Conservation (phyloP, 306 rosid genomes). For the Pueraria montana region DNA sequence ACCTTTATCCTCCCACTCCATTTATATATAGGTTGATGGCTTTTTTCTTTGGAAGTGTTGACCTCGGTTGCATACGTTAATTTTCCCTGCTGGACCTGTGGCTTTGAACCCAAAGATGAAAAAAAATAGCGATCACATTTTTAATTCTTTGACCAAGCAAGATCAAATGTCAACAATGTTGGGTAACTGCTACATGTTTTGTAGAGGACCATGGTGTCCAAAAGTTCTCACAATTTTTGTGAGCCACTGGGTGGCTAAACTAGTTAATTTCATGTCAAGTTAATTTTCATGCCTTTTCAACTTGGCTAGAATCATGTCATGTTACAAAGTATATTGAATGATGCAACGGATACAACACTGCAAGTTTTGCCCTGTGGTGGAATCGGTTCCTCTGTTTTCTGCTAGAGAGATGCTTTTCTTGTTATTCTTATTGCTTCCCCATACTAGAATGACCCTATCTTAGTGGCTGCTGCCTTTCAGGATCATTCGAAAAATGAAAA, state of each 20-base stretch:
- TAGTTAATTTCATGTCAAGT: not conserved
- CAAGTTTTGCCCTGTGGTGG: not conserved
- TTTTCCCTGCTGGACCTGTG: not conserved
- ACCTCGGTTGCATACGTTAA: not conserved
- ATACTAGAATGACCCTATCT: too few species aligned
- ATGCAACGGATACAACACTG: not conserved
- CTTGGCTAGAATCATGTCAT: not conserved
- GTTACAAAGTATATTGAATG: not conserved
- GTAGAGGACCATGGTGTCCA: too few species aligned
- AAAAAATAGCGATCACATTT: not conserved
- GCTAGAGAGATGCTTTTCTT: not conserved
- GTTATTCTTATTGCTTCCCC: too few species aligned
- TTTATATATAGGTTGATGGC: not conserved
- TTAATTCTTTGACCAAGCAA: not conserved
- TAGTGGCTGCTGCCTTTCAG: too few species aligned
- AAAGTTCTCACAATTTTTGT: not conserved
- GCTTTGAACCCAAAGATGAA: not conserved
- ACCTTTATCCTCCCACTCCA: not conserved
- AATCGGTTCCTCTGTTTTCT: not conserved
- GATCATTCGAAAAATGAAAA: not conserved
- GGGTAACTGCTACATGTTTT: too few species aligned
- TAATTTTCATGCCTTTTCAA: not conserved
- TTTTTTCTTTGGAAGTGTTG: not conserved
- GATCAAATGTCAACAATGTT: not conserved
- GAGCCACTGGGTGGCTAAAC: not conserved